phyloP scores from a whole-genome alignment of 2,329 filamentous ascomycete species.

The Cercospora zeae-maydis region DNA sequence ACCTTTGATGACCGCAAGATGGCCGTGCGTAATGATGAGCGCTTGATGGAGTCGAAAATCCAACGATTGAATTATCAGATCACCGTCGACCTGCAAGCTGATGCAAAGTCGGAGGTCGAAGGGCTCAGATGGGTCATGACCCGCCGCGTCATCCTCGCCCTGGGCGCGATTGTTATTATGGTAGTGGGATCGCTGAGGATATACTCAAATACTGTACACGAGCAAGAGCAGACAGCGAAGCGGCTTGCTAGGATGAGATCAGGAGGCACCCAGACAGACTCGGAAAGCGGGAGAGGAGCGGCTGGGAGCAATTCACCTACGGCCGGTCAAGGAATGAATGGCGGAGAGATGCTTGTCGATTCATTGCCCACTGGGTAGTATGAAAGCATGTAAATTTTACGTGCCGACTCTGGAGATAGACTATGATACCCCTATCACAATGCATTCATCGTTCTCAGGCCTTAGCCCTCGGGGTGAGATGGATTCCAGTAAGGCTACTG shows the following conservation, averaged over 20 bases:
- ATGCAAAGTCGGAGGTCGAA: conserved; percentile 88
- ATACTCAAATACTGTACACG: conserved; percentile 40
- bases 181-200: conserved; percentile 43
- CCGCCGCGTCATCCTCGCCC: conserved; percentile 59
- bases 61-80: conserved; percentile 97
- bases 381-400: conserved; percentile 4
- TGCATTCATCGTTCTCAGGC: not conserved
- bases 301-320: conserved; percentile 9
- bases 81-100: conserved; percentile 81
- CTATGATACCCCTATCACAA: conserved; percentile 4
- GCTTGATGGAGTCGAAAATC: conserved; percentile 74
- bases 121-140: conserved; percentile 81
- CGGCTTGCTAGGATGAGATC: conserved; percentile 32
- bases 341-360: conserved; percentile 32
- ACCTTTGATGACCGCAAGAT: conserved; percentile 97
- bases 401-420: not conserved
- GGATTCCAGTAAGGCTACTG: not conserved
- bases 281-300: conserved; percentile 4
- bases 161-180: conserved; percentile 49
- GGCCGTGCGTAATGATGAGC: conserved; percentile 83
- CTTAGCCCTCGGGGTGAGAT: not conserved
- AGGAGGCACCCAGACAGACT: conserved; percentile 30
- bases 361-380: conserved; percentile 26
- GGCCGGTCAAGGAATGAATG: conserved; percentile 14
- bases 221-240: conserved; percentile 41